Conservation (phyloP, 345 rosid genomes). For the Schrenkiella parvula region DNA sequence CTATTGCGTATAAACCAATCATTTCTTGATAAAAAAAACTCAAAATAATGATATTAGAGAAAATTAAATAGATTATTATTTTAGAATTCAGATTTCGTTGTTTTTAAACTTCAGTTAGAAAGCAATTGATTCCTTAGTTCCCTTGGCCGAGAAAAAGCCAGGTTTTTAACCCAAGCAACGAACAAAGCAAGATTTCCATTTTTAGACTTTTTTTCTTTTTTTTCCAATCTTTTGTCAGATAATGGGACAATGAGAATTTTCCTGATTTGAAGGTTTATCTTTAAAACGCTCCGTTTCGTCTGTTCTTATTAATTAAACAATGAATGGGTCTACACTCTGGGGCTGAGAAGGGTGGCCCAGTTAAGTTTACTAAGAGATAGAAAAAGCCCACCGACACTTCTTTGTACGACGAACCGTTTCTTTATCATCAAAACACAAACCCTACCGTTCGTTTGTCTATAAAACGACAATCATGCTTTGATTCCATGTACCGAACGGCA, state of each 20-base stretch:
- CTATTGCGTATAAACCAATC: too few relatives aligned
- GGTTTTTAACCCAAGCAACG: slow-evolving; percentile 22
- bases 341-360: slow-evolving; percentile 14
- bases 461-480: background rate
- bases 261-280: background rate
- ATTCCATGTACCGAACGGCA: background rate
- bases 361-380: slow-evolving; percentile 3
- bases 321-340: slow-evolving; percentile 11
- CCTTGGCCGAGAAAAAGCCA: background rate
- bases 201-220: too few relatives aligned
- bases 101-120: background rate
- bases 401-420: background rate
- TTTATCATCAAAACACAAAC: background rate
- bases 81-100: background rate
- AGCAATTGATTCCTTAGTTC: slow-evolving; percentile 1
- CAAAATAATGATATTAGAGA: too few relatives aligned
- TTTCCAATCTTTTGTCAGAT: too few relatives aligned
- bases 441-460: background rate
- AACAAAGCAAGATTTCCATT: slow-evolving; percentile 23
- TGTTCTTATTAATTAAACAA: background rate
- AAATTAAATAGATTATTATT: too few relatives aligned
- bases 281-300: background rate
- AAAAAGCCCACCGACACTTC: slow-evolving; percentile 33
- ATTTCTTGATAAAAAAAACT: too few relatives aligned
- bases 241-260: background rate